Base-by-base conservation (phyloP, 169 alveolate genomes). In the Eimeria sp. region DNA sequence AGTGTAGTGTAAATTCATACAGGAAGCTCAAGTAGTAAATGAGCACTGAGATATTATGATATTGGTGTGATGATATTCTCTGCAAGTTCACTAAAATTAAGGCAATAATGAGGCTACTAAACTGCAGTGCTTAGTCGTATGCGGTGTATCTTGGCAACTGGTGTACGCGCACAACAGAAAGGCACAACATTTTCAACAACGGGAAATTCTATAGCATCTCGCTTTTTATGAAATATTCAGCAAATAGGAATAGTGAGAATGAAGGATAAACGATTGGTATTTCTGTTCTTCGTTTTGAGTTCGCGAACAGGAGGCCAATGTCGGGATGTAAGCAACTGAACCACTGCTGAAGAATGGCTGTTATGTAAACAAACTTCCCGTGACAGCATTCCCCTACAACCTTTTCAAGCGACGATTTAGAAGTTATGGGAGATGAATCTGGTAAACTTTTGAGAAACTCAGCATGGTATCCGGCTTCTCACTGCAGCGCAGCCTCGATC, bases 401-500 rank as follows among this genome's bases (percentile, higher is more conserved):
- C 18, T 87, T 87, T 87, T 87, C 93, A 25, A 64, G 62, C 82
- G 93, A 62, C 43, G 93, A 87, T 37, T 20, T 87, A 40, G 83
- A 87, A 25, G 64, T 46, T 37, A 87, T 87, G 82, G 93, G 93
- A 52, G 74, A 87, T 8, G 83, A 60, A 58, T 87, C 93, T 8
- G 93, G 93, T 87, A 87, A 64, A 87, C 9, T 3, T 9, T 56
- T 30, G 25, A 0, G 30, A 16, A 14, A 6, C 58, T 33, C 33
- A 6, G 20, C 77, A 37, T 20, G n/a, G 43, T 46, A 33, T 0
- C 8, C 27, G 43, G 66, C 27, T 43, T 20, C 93, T 14, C 27
- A 52, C 54, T 87, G 93, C 82, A 11, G 62, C 46, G 30, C 83
- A 87, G 93, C 93, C 25, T 52, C 76, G 46, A 87, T 87, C 93